Evolutionary conservation across 148 eudicot species (phyloP).

Genomic region (Camellia sinensis): DNA sequence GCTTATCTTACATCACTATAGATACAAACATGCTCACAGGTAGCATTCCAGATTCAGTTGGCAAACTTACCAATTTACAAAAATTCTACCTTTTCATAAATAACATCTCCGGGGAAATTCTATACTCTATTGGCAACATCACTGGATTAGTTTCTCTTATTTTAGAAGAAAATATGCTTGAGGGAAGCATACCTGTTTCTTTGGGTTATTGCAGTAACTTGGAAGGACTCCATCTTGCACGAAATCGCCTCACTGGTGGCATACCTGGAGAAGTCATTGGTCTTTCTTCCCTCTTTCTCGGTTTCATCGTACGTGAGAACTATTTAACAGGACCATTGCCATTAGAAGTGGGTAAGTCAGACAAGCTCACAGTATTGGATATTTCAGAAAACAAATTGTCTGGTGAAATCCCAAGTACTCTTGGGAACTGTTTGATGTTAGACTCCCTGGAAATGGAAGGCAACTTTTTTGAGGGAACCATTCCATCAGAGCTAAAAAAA

Average conservation of each 20-base stretch:
- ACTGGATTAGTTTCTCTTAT: background rate
- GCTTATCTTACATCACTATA: background rate
- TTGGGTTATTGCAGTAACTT: conserved; percentile 13
- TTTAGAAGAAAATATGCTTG: conserved; percentile 8
- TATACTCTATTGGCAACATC: conserved; percentile 20
- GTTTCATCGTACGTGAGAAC: background rate
- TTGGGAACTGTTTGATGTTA: conserved; percentile 13
- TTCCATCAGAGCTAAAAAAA: conserved; percentile 10
- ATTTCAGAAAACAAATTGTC: conserved; percentile 20
- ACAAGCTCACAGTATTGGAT: background rate
- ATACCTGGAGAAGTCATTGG: conserved; percentile 14
- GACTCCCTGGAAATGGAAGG: conserved; percentile 11
- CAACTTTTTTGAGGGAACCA: conserved; percentile 22
- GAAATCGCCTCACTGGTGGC: conserved; percentile 3
- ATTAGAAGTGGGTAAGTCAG: conserved; percentile 21
- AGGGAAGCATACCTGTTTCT: conserved; percentile 22
- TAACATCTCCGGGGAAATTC: conserved; percentile 18
- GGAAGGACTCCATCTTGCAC: conserved; percentile 4
- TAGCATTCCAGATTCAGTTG: conserved; percentile 15
- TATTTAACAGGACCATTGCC: conserved; percentile 21
- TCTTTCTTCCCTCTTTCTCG: conserved; percentile 16
- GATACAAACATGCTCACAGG: conserved; percentile 20
- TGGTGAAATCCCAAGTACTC: conserved; percentile 24
- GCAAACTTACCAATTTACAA: conserved; percentile 8
- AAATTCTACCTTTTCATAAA: conserved; percentile 5